These are phyloP conservation scores for Aspergillus sclerotialis DNA, from an alignment of 2,329 filamentous ascomycete genomes.

Conservation along the genomic window DNA sequence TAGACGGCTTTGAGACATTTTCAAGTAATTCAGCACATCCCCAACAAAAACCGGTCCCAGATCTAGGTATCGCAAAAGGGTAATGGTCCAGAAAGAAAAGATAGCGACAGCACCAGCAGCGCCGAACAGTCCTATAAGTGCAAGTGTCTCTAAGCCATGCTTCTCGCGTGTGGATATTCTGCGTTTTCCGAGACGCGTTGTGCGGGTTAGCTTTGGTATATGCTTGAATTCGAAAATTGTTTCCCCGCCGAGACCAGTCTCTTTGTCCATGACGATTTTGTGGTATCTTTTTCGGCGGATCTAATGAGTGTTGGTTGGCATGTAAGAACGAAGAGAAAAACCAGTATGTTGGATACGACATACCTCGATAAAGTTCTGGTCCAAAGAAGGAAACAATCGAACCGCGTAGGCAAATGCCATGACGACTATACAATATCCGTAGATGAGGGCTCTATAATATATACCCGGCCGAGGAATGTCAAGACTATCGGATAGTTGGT, in stretches of 20 bases:
- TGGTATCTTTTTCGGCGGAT: constrained; percentile 49
- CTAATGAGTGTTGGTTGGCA: too few relatives aligned
- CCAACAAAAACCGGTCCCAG: not conserved
- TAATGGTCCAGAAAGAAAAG: constrained; percentile 6
- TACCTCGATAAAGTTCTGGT: constrained; percentile 47
- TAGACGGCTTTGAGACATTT: not conserved
- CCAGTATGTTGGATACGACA: constrained; percentile 8
- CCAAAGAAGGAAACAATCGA: constrained; percentile 42
- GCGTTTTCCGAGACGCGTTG: constrained; percentile 19
- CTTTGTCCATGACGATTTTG: constrained; percentile 55
- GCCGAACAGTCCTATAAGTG: constrained; percentile 18
- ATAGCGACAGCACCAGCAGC: constrained; percentile 8
- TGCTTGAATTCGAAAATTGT: constrained; percentile 66
- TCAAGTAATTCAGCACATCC: not conserved
- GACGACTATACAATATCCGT: constrained; percentile 62
- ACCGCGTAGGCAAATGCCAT: constrained; percentile 43
- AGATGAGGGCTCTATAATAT: constrained; percentile 55
- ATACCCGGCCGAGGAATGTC: constrained; percentile 50
- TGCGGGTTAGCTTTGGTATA: constrained; percentile 19
- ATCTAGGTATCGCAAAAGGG: constrained; percentile 1
- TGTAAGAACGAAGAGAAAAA: too few relatives aligned
- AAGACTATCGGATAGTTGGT: constrained; percentile 53
- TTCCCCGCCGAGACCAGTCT: constrained; percentile 57
- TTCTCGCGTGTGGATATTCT: constrained; percentile 13
- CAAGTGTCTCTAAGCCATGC: constrained; percentile 19